Evolutionary conservation across 1,284 basidiomycete genomes (phyloP), one percentile per base, ranked within the genome.

Genomic region (Apiotrichum akiyoshidainum): DNA sequence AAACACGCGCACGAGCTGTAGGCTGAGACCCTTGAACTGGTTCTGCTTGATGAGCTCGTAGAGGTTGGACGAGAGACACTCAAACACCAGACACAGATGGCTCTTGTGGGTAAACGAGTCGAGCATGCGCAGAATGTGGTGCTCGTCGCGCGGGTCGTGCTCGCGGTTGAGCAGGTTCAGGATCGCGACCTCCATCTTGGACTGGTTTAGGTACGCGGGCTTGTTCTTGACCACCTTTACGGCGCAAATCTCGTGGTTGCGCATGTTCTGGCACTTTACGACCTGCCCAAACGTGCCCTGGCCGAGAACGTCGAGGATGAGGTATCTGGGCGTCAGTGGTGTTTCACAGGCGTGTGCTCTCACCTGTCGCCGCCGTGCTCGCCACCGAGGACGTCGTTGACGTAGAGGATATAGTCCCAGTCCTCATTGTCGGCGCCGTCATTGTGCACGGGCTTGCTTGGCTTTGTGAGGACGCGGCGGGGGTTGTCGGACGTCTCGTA

Each of bases 41-140:
- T 99, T 99, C 80, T 99, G 96, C 82, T 99, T 99, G 86, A 99
- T 99, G 69, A 99, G 85, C 79, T 99, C 95, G 82, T 99, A 99
- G 60, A 99, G 83, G 75, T 99, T 99, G 44, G 92, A 96, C 19
- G 92, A 96, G 10, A 99, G 84, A 57, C 98, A 84, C 79, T 99
- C 95, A 74, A 99, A 97, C 49, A 99, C 95, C 64, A 99, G 87
- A 78, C 95, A 99, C 47, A 99, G 83, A 77, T 99, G 96, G 70
- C 86, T 92, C 68, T 89, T 87, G 80, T 98, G 95, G 63, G 96
- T 98, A 80, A 99, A 99, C 0, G 91, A 92, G 77, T 98, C 95
- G 26, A 87, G 87, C 70, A 99, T 83, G 31, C 96, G 89, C 52
- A 99, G 83, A 63, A 99, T 97, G 76, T 99, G 95, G 74, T 98